Conservation (phyloP, 2,329 filamentous ascomycete genomes). For the Trichoderma polysporum region DNA sequence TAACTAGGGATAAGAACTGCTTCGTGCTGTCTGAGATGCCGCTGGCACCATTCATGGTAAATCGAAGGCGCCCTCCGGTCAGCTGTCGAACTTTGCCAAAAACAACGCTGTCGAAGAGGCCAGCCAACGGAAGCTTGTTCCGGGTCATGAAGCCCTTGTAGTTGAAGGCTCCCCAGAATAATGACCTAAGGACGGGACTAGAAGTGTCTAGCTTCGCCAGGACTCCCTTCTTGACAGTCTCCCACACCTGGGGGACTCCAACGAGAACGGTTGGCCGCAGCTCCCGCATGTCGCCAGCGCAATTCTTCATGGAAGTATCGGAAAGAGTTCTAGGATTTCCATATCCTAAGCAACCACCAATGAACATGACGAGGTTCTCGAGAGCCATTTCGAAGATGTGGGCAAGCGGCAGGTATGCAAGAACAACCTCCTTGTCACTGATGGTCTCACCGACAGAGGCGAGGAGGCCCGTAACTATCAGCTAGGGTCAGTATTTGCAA, state of each 20-base stretch:
- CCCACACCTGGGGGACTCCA: slow-evolving; percentile 95
- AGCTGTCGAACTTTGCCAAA: slow-evolving; percentile 91
- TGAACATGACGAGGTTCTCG: slow-evolving; percentile 85
- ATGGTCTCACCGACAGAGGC: slow-evolving; percentile 76
- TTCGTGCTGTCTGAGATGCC: slow-evolving; percentile 85
- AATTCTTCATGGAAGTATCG: slow-evolving; percentile 83
- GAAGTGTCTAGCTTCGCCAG: slow-evolving; percentile 72
- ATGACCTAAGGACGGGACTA: slow-evolving; percentile 66
- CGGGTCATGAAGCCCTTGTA: slow-evolving; percentile 60
- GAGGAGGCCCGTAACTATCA: slow-evolving; percentile 71
- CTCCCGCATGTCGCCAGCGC: slow-evolving; percentile 89
- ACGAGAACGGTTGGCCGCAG: slow-evolving; percentile 87
- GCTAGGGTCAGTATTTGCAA: neutral
- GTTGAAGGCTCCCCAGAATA: slow-evolving; percentile 71
- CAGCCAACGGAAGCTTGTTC: slow-evolving; percentile 63
- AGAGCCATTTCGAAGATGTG: slow-evolving; percentile 97
- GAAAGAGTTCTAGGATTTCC: slow-evolving; percentile 87
- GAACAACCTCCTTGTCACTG: slow-evolving; percentile 71
- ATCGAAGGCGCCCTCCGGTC: slow-evolving; percentile 82
- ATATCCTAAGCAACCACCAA: slow-evolving; percentile 91
- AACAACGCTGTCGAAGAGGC: slow-evolving; percentile 74
- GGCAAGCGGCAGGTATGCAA: slow-evolving; percentile 90
- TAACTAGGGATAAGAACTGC: slow-evolving; percentile 85
- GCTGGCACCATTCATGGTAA: slow-evolving; percentile 92
- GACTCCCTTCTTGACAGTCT: slow-evolving; percentile 95